These are phyloP conservation scores for Magnolia changhungtana DNA, from an alignment of 164 flowering plant genomes.

Conservation along the genomic window DNA sequence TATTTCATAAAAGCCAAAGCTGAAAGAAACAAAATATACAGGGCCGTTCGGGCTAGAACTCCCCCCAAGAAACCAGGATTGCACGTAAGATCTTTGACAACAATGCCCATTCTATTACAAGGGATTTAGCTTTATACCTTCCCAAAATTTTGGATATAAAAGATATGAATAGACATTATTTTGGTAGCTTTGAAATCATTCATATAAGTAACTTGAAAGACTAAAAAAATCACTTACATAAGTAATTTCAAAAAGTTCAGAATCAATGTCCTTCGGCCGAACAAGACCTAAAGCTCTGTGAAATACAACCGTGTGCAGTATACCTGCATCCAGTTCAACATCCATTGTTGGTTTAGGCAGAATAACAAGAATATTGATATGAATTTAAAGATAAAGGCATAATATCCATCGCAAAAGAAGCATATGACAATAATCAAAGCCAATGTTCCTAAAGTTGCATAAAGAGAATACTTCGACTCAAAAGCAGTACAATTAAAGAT, in stretches of 20 bases:
- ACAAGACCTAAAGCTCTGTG: constrained; percentile 94
- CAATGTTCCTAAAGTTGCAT: not conserved
- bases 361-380: not conserved
- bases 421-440: not conserved
- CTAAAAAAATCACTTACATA: constrained; percentile 57
- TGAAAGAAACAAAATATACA: too few relatives aligned
- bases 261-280: constrained; percentile 88
- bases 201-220: not conserved
- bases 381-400: not conserved
- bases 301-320: constrained; percentile 86
- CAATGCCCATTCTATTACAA: too few relatives aligned
- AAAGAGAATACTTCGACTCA: not conserved
- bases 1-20: too few relatives aligned
- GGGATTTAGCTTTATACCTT: too few relatives aligned
- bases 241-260: constrained; percentile 91
- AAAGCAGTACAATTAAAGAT: not conserved
- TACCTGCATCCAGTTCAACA: constrained; percentile 51
- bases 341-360: not conserved
- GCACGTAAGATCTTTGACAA: too few relatives aligned
- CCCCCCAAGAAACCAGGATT: too few relatives aligned
- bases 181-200: not conserved
- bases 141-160: too few relatives aligned
- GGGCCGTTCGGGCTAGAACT: too few relatives aligned
- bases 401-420: not conserved
- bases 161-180: not conserved